Evolutionary conservation across 345 rosid genomes (phyloP), one percentile per base, ranked within the genome.

Genomic region (Lumnitzera littorea): DNA sequence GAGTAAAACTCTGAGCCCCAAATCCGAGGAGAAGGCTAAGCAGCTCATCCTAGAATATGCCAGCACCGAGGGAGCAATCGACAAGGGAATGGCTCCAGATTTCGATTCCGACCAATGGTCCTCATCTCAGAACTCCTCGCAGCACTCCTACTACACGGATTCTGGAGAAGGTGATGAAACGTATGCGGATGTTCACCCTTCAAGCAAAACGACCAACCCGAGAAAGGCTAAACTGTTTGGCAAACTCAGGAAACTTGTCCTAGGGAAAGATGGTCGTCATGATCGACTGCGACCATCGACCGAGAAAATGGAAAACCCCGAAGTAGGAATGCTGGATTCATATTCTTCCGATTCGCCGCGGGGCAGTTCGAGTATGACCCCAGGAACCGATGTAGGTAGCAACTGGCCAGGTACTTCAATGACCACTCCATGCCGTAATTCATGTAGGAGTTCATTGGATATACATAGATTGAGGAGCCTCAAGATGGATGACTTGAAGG

Each of bases 11-110:
- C 68, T 89, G 48, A 94, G 97, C 61, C 96, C 95, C 15, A 65
- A 46, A 10, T 94, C 97, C 0, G 97, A 94, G 62, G 79, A 73
- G 74, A 84, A 77, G 67, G 97, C 97, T 46, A 94, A 94, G 78
- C 79, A 77, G 24, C 74, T 89, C 60, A 85, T 94, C 23, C 84
- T 89, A 2, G 91, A 94, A 53, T 94, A 87, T 61, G 95, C 91
- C 24, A 68, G 74, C 53, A 65, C 68, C 9, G 91, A 83, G 76
- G 80, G 80, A 46, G 53, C 53, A 7, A 75, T 60, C n/a, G 87
- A 74, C 29, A 72, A 74, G 43, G 74, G 56, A n/a, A 50, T 65
- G n/a, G 70, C 64, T 25, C 47, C 31, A 54, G 77, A 82, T 47
- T 65, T 80, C 0, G 95, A 86, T 13, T 80, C 71, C 12, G 89